phyloP scores from a whole-genome alignment of 352 stramenopile genomes.

The Pythium dissotocum region DNA sequence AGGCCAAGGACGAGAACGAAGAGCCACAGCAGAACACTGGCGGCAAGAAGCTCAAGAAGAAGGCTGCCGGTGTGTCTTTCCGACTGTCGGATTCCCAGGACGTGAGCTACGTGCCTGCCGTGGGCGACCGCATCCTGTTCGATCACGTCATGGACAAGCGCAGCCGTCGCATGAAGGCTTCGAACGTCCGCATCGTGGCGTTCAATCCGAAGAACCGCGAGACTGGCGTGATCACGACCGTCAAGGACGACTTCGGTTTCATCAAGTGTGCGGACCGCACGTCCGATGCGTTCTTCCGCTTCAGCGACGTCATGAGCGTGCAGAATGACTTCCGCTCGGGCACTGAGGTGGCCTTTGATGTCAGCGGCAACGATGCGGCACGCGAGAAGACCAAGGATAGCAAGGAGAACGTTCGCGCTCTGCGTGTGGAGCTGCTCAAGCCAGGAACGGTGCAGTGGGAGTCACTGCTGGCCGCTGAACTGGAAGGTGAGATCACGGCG shows the following conservation, averaged over 20 bases:
- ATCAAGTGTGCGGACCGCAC: conserved; percentile 77
- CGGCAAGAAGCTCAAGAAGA: conserved; percentile 47
- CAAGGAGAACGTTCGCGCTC: conserved; percentile 51
- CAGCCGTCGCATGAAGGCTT: conserved; percentile 50
- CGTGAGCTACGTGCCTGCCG: conserved; percentile 58
- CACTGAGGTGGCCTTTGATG: conserved; percentile 75
- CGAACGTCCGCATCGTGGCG: conserved; percentile 61
- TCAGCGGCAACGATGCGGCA: conserved; percentile 39
- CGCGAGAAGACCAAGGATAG: conserved; percentile 6
- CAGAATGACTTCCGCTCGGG: conserved; percentile 48
- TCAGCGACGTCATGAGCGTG: conserved; percentile 71
- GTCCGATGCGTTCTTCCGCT: conserved; percentile 74
- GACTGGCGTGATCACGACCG: conserved; percentile 58
- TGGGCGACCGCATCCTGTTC: conserved; percentile 64
- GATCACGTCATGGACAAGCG: conserved; percentile 77
- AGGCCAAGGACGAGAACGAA: background rate
- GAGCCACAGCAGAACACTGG: conserved; percentile 18
- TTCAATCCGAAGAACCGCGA: conserved; percentile 72
- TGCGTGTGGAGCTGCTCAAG: conserved; percentile 58
- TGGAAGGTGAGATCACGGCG: conserved; percentile 48
- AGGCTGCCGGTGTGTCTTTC: conserved; percentile 42
- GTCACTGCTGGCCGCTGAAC: conserved; percentile 35
- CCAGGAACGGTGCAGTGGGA: conserved; percentile 70
- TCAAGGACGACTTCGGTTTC: conserved; percentile 85
- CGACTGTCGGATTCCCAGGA: conserved; percentile 62